Percentiles rank a stretch among this genome's conserved stretches.
These are phyloP conservation scores for Venturiaceae sp. DNA, from an alignment of 2,329 filamentous ascomycete genomes.

Conservation along the genomic window DNA sequence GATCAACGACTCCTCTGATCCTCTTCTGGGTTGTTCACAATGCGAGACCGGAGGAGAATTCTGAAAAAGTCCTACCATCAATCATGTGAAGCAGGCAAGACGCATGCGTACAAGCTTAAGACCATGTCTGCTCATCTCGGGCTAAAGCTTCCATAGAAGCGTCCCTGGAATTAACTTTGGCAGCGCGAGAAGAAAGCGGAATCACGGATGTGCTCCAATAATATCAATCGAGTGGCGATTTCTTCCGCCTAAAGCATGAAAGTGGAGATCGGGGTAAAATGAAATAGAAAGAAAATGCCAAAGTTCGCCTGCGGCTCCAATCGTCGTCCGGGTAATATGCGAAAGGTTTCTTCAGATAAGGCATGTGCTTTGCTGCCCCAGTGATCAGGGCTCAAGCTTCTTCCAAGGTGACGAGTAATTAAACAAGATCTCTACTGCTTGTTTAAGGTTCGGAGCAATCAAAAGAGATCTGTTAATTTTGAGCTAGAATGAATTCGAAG, in stretches of 20 bases:
- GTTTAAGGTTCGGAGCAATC: neutral
- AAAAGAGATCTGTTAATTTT: neutral
- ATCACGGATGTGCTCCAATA: neutral
- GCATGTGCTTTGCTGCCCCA: neutral
- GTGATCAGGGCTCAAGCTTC: neutral
- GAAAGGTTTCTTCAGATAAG: neutral
- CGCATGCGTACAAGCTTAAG: neutral
- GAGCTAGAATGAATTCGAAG: neutral
- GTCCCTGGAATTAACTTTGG: neutral
- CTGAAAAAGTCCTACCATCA: no score
- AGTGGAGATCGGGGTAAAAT: neutral
- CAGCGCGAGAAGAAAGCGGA: neutral
- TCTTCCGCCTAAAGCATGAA: neutral
- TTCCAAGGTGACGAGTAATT: neutral
- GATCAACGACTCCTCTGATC: no score
- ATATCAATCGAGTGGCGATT: neutral
- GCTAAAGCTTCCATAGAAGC: no score
- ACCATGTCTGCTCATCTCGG: neutral
- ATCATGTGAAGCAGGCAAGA: neutral
- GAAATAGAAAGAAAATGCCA: neutral
- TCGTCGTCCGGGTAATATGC: neutral
- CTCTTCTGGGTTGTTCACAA: no score
- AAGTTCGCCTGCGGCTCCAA: neutral
- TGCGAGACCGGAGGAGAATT: no score
- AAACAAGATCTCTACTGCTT: neutral